Conservation (phyloP, 306 rosid genomes). For the Prosopis cineraria region DNA sequence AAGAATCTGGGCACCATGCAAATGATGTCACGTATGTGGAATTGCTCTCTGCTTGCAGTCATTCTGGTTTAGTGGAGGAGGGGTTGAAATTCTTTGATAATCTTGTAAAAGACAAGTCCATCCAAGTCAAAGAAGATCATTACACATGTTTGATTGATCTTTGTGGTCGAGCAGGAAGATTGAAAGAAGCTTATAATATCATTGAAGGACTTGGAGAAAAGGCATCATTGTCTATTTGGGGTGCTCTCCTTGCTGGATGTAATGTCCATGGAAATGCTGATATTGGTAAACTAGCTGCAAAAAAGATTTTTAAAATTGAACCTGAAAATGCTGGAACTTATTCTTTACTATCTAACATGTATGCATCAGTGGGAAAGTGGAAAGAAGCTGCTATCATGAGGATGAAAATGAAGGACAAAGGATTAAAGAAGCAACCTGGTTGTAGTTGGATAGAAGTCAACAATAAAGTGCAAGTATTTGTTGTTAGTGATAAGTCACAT, state of each 20-base stretch:
- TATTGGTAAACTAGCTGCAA: conserved; percentile 44
- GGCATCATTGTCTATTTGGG: conserved; percentile 44
- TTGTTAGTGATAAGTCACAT: conserved; percentile 47
- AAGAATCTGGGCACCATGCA: conserved; percentile 40
- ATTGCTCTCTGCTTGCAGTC: conserved; percentile 57
- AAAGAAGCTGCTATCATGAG: conserved; percentile 50
- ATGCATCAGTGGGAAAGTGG: conserved; percentile 50
- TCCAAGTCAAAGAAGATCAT: conserved; percentile 49
- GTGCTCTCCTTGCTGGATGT: conserved; percentile 52
- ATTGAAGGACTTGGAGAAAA: conserved; percentile 43
- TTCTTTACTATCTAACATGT: conserved; percentile 46
- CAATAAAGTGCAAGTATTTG: conserved; percentile 47
- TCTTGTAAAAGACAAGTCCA: conserved; percentile 35
- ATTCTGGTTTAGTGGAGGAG: conserved; percentile 52
- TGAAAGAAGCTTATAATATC: conserved; percentile 47
- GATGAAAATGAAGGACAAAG: conserved; percentile 50
- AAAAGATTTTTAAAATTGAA: conserved; percentile 39
- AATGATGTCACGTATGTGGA: conserved; percentile 54
- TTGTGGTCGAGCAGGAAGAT: conserved; percentile 51
- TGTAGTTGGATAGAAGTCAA: conserved; percentile 61
- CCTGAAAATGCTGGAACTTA: conserved; percentile 47
- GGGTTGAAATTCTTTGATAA: conserved; percentile 48
- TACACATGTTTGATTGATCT: conserved; percentile 54
- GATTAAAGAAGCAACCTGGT: conserved; percentile 54
- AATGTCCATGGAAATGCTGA: conserved; percentile 45